These are phyloP conservation scores for Ashbya aceris DNA, from an alignment of 1,139 yeast species.

Conservation along the genomic window DNA sequence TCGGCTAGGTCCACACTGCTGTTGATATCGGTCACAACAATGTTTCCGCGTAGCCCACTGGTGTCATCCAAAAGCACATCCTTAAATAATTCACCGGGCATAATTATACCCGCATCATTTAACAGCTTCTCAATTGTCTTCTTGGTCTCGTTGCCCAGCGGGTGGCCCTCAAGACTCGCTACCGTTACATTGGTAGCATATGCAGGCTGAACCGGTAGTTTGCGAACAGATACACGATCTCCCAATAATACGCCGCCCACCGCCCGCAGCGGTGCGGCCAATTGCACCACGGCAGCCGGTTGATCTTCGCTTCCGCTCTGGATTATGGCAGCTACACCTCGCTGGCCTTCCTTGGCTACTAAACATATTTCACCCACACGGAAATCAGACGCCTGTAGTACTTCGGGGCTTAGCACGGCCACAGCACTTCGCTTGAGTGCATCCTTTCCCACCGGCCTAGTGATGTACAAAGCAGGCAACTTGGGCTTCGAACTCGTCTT, in stretches of 20 bases:
- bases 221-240: slow-evolving; percentile 51
- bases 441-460: slow-evolving; percentile 43
- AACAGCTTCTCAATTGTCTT: slow-evolving; percentile 34
- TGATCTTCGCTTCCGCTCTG: slow-evolving; percentile 35
- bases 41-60: too few species aligned
- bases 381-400: slow-evolving; percentile 46
- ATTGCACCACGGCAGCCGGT: slow-evolving; percentile 39
- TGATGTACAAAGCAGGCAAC: slow-evolving; percentile 39
- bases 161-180: slow-evolving; percentile 24
- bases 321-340: slow-evolving; percentile 40
- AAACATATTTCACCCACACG: slow-evolving; percentile 46
- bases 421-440: slow-evolving; percentile 34
- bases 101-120: slow-evolving; percentile 44
- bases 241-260: slow-evolving; percentile 60
- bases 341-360: slow-evolving; percentile 40
- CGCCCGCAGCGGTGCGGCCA: slow-evolving; percentile 42
- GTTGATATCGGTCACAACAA: too few species aligned
- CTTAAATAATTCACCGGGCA: slow-evolving; percentile 42
- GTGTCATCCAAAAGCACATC: slow-evolving; percentile 11
- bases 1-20: neutral
- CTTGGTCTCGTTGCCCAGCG: slow-evolving; percentile 18
- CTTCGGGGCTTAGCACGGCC: slow-evolving; percentile 42
- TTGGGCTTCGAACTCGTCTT: slow-evolving; percentile 29
- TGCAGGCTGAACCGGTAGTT: slow-evolving; percentile 40
- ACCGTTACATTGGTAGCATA: slow-evolving; percentile 35